These are phyloP conservation scores for Chlamydomonas asymmetrica DNA, from an alignment of 139 green algal genomes.

Conservation along the genomic window DNA sequence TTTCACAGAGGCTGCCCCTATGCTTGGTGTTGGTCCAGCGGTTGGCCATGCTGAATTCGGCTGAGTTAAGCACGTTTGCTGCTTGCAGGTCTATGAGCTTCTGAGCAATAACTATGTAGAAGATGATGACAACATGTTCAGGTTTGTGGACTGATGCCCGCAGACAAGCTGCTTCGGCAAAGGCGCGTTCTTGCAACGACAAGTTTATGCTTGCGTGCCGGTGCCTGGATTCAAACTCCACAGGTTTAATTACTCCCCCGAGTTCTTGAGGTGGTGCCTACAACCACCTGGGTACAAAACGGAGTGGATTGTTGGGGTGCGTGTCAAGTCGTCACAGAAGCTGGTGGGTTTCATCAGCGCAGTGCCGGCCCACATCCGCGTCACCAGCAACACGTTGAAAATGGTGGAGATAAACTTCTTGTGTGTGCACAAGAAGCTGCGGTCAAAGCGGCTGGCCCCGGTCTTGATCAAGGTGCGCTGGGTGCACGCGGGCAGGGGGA, in stretches of 20 bases:
- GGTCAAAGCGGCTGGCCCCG: slow-evolving; percentile 92
- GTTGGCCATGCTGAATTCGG: background rate
- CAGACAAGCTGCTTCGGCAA: too few species aligned
- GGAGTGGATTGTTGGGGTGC: slow-evolving; percentile 83
- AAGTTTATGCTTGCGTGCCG: too few species aligned
- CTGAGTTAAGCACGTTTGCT: background rate
- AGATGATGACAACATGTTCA: slow-evolving; percentile 98
- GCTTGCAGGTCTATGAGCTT: slow-evolving; percentile 86
- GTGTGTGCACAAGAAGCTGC: slow-evolving; percentile 98
- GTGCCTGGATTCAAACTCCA: too few species aligned
- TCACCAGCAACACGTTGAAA: slow-evolving; percentile 1
- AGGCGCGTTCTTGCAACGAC: too few species aligned
- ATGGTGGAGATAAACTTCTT: slow-evolving; percentile 99
- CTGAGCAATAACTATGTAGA: slow-evolving; percentile 96
- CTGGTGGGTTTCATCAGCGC: slow-evolving; percentile 96
- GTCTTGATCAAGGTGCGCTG: slow-evolving; percentile 91
- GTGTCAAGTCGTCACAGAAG: slow-evolving; percentile 59
- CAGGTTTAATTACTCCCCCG: slow-evolving; percentile 59
- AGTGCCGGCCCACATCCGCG: slow-evolving; percentile 69
- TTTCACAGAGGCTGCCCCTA: background rate
- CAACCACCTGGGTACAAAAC: slow-evolving; percentile 77
- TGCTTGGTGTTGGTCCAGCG: background rate
- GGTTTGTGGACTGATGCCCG: too few species aligned
- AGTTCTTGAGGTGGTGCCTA: slow-evolving; percentile 56
- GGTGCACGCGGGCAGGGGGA: background rate